Percentiles rank a stretch among this genome's conserved stretches.
phyloP scores from a whole-genome alignment of 345 rosid species.

The Linum tenue region DNA sequence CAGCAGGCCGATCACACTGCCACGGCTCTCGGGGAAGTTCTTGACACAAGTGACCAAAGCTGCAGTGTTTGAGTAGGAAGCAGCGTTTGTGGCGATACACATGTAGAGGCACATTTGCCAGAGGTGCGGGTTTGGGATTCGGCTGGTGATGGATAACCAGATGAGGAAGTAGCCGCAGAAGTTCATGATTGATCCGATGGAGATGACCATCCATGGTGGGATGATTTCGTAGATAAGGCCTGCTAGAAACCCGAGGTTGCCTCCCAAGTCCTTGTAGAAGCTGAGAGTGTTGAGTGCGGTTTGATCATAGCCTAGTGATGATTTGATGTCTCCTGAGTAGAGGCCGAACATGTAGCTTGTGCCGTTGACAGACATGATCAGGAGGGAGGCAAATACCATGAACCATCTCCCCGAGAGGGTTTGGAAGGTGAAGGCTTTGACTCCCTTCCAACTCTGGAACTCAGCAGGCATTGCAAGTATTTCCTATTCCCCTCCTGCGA shows the following conservation, averaged over 20 bases:
- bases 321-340: constrained; percentile 13
- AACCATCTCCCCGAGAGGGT: constrained; percentile 14
- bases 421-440: constrained; percentile 10
- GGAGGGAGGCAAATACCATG: constrained; percentile 15
- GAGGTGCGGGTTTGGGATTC: constrained; percentile 9
- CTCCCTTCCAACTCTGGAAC: background rate
- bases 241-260: constrained; percentile 9
- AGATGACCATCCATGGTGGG: constrained; percentile 18
- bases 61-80: constrained; percentile 16
- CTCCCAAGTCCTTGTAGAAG: constrained; percentile 19
- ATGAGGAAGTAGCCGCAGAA: constrained; percentile 20
- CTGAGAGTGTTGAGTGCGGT: constrained; percentile 11
- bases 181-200: constrained; percentile 20
- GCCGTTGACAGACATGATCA: constrained; percentile 13
- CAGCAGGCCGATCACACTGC: constrained; percentile 19
- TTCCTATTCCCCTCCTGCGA: no score
- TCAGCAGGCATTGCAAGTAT: no score
- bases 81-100: constrained; percentile 14
- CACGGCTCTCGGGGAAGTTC: constrained; percentile 23
- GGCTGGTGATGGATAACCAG: constrained; percentile 15
- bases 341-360: constrained; percentile 16
- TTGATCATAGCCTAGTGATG: constrained; percentile 13
- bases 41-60: constrained; percentile 18
- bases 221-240: constrained; percentile 15
- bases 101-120: constrained; percentile 24